Evolutionary conservation across 148 eudicot genomes (phyloP).

Genomic region (Salicornia ramosissima): DNA sequence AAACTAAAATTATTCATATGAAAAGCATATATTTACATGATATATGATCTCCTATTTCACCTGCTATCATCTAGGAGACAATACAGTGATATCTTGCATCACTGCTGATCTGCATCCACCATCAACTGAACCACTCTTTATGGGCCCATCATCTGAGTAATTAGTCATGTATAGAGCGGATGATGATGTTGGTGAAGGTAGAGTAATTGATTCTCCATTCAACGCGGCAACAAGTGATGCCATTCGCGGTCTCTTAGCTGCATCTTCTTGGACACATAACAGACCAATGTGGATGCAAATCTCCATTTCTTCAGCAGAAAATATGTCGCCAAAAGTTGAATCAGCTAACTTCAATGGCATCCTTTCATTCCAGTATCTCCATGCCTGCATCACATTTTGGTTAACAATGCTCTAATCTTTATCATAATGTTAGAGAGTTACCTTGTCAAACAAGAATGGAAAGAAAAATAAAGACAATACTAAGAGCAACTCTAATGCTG

Average conservation of each 20-base stretch:
- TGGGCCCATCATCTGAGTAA: background rate
- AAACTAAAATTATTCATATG: no score
- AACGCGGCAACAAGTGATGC: constrained; percentile 19
- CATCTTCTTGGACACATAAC: constrained; percentile 33
- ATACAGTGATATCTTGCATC: background rate
- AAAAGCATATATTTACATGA: no score
- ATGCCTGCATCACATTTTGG: constrained; percentile 13
- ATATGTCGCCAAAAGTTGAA: background rate
- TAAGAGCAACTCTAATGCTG: no score
- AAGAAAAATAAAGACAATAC: no score
- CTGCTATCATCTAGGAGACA: background rate
- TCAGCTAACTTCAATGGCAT: constrained; percentile 14
- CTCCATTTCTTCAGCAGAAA: constrained; percentile 12
- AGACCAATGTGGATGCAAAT: constrained; percentile 31
- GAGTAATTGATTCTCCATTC: constrained; percentile 13
- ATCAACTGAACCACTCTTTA: background rate
- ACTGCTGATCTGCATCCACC: background rate
- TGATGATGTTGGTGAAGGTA: constrained; percentile 17
- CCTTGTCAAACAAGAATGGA: no score
- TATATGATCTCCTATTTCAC: background rate
- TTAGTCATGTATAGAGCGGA: background rate
- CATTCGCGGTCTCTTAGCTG: constrained; percentile 25
- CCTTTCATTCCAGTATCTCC: constrained; percentile 32
- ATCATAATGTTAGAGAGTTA: no score
- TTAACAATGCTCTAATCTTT: background rate